phyloP scores from a whole-genome alignment of 148 eudicot species.

The Rhododendron griersonianum region DNA sequence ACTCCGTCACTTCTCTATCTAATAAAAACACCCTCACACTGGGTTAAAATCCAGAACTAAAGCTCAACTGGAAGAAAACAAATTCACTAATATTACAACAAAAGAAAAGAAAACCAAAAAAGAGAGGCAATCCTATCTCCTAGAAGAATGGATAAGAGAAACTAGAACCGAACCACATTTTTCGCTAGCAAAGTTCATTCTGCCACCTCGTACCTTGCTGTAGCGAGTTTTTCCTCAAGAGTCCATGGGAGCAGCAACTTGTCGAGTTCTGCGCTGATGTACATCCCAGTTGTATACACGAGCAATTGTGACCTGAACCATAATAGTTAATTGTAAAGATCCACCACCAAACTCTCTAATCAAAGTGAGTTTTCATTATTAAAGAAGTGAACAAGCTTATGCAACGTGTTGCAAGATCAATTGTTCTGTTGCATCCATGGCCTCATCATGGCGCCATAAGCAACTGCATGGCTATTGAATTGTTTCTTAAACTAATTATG shows the following conservation, averaged over 20 bases:
- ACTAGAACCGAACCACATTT: neutral
- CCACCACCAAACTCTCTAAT: neutral
- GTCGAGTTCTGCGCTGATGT: slow-evolving; percentile 70
- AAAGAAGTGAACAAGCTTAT: neutral
- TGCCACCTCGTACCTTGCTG: neutral
- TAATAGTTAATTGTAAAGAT: neutral
- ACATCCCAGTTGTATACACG: slow-evolving; percentile 98
- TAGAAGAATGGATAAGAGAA: neutral
- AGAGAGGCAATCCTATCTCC: neutral
- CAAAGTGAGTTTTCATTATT: neutral
- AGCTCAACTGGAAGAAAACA: neutral
- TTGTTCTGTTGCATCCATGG: neutral
- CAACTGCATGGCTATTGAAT: neutral
- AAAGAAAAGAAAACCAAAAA: neutral
- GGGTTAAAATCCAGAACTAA: neutral
- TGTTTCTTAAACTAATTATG: neutral
- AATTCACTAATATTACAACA: neutral
- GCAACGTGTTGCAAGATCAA: neutral
- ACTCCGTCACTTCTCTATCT: neutral
- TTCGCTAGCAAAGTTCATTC: neutral
- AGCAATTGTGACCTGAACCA: slow-evolving; percentile 76
- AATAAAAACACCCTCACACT: neutral
- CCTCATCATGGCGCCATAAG: neutral
- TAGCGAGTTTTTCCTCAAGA: slow-evolving; percentile 26
- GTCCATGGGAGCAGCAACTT: slow-evolving; percentile 38